Evolutionary conservation across 352 stramenopile species (phyloP).

Genomic region (Phytopythium delawarense): DNA sequence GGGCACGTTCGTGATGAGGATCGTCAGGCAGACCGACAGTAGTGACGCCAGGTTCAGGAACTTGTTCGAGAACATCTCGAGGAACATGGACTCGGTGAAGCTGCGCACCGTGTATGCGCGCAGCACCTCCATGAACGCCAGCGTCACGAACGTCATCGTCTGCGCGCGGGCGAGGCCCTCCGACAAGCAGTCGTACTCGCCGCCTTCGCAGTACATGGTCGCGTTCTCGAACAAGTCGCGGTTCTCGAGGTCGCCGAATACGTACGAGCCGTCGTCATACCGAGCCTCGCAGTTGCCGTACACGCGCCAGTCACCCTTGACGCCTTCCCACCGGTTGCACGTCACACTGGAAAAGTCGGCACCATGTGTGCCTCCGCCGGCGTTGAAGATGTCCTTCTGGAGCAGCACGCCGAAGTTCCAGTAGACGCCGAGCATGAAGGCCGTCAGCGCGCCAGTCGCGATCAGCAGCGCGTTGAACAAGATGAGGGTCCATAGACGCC

Average conservation of each 20-base stretch:
- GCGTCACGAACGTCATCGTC: conserved; percentile 69
- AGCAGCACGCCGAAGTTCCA: conserved; percentile 65
- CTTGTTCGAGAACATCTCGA: conserved; percentile 61
- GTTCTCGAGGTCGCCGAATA: conserved; percentile 39
- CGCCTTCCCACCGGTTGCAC: conserved; percentile 47
- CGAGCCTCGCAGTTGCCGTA: conserved; percentile 53
- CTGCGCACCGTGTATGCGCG: conserved; percentile 74
- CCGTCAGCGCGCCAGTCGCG: conserved; percentile 30
- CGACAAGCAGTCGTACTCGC: conserved; percentile 56
- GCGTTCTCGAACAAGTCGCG: conserved; percentile 30
- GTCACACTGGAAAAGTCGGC: conserved; percentile 56
- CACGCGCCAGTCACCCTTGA: conserved; percentile 39
- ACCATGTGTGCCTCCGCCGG: conserved; percentile 31
- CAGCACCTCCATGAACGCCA: conserved; percentile 72
- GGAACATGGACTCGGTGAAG: conserved; percentile 62
- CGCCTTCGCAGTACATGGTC: conserved; percentile 45
- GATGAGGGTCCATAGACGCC: conserved; percentile 63
- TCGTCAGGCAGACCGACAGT: conserved; percentile 50
- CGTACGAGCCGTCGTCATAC: conserved; percentile 35
- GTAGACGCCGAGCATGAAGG: conserved; percentile 59
- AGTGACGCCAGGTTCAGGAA: conserved; percentile 53
- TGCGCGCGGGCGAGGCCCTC: conserved; percentile 55
- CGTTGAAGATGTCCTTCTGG: conserved; percentile 43
- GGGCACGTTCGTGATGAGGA: conserved; percentile 48
- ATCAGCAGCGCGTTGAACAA: conserved; percentile 56